These are phyloP conservation scores for Herpetomonas tarakana DNA, from an alignment of 208 protist genomes.

Conservation along the genomic window DNA sequence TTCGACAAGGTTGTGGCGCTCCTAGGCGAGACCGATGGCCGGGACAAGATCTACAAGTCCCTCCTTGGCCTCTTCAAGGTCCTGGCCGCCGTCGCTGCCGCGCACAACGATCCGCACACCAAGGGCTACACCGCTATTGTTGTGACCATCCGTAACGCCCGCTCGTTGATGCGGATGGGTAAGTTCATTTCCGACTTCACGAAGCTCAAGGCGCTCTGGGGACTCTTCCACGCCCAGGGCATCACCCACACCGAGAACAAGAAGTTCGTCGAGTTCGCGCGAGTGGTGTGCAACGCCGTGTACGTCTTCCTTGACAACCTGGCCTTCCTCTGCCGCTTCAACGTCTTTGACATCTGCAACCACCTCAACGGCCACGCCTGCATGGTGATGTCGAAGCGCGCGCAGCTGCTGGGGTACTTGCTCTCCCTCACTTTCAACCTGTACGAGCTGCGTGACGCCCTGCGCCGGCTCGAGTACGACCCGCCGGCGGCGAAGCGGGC, in stretches of 20 bases:
- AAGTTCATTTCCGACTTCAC: slow-evolving; percentile 33
- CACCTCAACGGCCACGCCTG: background rate
- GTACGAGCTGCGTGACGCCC: slow-evolving; percentile 36
- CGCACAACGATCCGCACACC: background rate
- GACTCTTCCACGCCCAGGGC: slow-evolving; percentile 37
- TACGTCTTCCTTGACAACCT: slow-evolving; percentile 51
- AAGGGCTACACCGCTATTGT: background rate
- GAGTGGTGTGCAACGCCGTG: slow-evolving; percentile 25
- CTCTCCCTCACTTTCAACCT: slow-evolving; percentile 26
- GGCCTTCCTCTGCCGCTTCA: slow-evolving; percentile 19
- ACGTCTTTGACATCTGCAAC: slow-evolving; percentile 7
- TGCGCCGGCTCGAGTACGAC: slow-evolving; percentile 31
- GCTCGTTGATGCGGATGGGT: slow-evolving; percentile 49
- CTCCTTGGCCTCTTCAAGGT: slow-evolving; percentile 30
- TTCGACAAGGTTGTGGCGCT: slow-evolving; percentile 19
- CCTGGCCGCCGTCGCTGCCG: background rate
- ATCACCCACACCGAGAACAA: slow-evolving; percentile 31
- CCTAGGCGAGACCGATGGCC: slow-evolving; percentile 35
- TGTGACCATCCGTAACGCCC: slow-evolving; percentile 17
- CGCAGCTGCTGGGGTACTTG: slow-evolving; percentile 40
- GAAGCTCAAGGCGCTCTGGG: slow-evolving; percentile 30
- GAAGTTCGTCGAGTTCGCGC: slow-evolving; percentile 53
- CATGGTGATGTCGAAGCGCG: background rate
- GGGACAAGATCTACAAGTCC: slow-evolving; percentile 59
- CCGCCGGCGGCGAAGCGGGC: slow-evolving; percentile 29